Base-by-base conservation (phyloP, 1,139 yeast genomes). In the Yamadazyma dushanensis region DNA sequence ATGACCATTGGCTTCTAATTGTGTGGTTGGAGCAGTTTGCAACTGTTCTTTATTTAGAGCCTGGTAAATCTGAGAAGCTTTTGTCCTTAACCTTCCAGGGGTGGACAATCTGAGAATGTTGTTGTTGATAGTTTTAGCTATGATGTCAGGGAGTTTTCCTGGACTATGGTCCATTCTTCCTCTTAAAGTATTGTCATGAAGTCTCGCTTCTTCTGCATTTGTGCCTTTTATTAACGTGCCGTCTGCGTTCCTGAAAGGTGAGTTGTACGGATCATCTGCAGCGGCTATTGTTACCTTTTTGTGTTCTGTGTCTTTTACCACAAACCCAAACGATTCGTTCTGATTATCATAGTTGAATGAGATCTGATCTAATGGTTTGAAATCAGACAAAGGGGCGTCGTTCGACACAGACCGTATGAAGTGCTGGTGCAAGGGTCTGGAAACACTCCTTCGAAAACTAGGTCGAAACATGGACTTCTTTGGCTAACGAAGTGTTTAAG, bases 1-100 rank as follows among this genome's bases (percentile, higher is more conserved):
- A 45, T 84, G 86, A 2, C 94, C 79, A 57, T 90, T 96, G 3
- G 85, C 84, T 37, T 86, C 95, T 35, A 80, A 59, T 1, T 70
- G 58, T 5, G 77, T 73, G 8, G 65, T 65, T 11, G 74, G 76
- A 0, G 84, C 74, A 31, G 63, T 57, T 43, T 80, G 83, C 3
- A 82, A 54, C 38, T 75, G 78, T 3, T 67, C 67, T 32, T 75
- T 70, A 28, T 65, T 66, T 35, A 83, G 46, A 19, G 68, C 61
- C 35, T 78, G 71, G 50, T 64, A 80, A 32, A 76, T 66, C 37
- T 58, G 66, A 17, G 79, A 83, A 3, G 76, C 82, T 24, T 76
- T 66, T 35, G 73, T 70, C 43, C 85, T 66, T 33, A 84, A 57
- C 36, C 71, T 65, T 43, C 69, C 78, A 0, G 90, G 89, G 7